These are phyloP conservation scores for Rhexocercosporidium sp. DNA, from an alignment of 2,329 filamentous ascomycete species.

Conservation along the genomic window DNA sequence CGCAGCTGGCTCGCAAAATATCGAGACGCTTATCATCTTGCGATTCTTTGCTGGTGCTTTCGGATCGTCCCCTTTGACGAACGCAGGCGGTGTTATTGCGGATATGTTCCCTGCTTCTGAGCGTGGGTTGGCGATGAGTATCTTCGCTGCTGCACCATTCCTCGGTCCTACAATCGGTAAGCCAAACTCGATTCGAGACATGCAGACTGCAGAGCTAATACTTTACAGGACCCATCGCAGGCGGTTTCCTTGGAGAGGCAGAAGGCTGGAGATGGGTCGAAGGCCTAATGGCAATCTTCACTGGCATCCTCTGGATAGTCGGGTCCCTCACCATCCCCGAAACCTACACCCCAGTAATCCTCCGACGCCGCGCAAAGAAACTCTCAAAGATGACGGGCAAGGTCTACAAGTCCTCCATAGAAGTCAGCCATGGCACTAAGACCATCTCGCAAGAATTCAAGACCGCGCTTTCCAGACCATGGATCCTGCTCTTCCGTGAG, in stretches of 20 bases:
- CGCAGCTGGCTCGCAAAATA: slow-evolving; percentile 60
- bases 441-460: slow-evolving; percentile 53
- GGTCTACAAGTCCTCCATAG: slow-evolving; percentile 59
- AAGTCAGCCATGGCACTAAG: slow-evolving; percentile 50
- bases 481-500: slow-evolving; percentile 72
- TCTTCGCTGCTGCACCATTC: slow-evolving; percentile 71
- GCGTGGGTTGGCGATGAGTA: slow-evolving; percentile 60
- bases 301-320: slow-evolving; percentile 62
- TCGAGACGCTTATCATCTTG: slow-evolving; percentile 65
- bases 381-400: slow-evolving; percentile 59
- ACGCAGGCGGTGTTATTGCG: slow-evolving; percentile 65
- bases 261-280: slow-evolving; percentile 75
- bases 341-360: slow-evolving; percentile 64
- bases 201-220: background rate
- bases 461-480: slow-evolving; percentile 66
- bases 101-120: slow-evolving; percentile 61
- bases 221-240: slow-evolving; percentile 62
- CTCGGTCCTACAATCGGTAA: slow-evolving; percentile 61
- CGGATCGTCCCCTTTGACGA: slow-evolving; percentile 65
- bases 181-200: background rate
- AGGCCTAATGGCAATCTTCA: slow-evolving; percentile 67
- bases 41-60: slow-evolving; percentile 70
- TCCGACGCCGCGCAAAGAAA: slow-evolving; percentile 56
- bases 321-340: slow-evolving; percentile 59
- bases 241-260: slow-evolving; percentile 68